Conservation (phyloP, 495 filamentous ascomycete species). For the Tricharina praecox region DNA sequence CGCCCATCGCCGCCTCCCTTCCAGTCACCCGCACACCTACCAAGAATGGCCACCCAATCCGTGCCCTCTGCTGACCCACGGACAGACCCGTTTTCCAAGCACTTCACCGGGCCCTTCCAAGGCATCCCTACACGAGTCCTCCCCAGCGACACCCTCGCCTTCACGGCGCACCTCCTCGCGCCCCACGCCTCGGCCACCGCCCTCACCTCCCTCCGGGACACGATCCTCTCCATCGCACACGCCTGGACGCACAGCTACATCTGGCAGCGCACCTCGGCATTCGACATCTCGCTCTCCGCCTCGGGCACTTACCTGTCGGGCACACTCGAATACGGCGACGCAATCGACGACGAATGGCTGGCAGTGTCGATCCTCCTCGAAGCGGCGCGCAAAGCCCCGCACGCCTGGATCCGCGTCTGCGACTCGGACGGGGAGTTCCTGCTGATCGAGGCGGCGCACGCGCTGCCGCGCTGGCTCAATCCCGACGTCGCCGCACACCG, state of each 20-base stretch:
- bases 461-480: constrained; percentile 75
- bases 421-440: constrained; percentile 93
- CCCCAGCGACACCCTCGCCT: constrained; percentile 77
- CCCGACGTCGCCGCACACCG: constrained; percentile 78
- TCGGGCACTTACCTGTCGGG: constrained; percentile 37
- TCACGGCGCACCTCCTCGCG: constrained; percentile 60
- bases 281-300: constrained; percentile 38
- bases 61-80: not conserved
- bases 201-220: not conserved
- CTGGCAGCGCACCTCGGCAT: constrained; percentile 80
- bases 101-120: constrained; percentile 29
- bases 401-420: constrained; percentile 39
- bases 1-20: too few relatives aligned
- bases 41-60: not conserved
- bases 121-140: constrained; percentile 54
- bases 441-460: constrained; percentile 80
- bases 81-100: not conserved
- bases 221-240: constrained; percentile 34
- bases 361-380: constrained; percentile 41
- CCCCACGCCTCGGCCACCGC: constrained; percentile 39
- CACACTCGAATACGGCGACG: constrained; percentile 72
- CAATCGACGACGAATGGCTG: constrained; percentile 93
- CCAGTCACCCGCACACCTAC: too few relatives aligned
- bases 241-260: constrained; percentile 50
- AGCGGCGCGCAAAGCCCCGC: not conserved